Conservation (phyloP, 768 basidiomycete species). For the Russula olivacea region DNA sequence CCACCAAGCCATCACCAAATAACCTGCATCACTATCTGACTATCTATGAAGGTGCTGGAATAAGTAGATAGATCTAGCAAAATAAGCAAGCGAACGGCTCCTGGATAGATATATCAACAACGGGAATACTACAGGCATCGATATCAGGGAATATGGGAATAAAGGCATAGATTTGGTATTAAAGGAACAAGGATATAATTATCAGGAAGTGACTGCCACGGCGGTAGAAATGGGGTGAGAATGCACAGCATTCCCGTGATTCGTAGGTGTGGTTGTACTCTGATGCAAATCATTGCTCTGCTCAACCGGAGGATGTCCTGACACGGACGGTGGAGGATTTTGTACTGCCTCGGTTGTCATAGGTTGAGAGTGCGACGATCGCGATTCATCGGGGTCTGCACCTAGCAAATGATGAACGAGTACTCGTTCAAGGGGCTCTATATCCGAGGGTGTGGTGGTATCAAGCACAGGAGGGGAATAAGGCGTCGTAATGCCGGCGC, state of each 20-base stretch:
- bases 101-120: neutral
- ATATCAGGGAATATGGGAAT: neutral
- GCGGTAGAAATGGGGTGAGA: conserved; percentile 4
- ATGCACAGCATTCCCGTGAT: conserved; percentile 7
- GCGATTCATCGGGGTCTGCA: conserved; percentile 7
- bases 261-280: neutral
- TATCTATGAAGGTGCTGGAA: neutral
- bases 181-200: conserved; percentile 1
- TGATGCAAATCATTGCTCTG: neutral
- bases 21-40: neutral
- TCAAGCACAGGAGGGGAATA: conserved; percentile 32
- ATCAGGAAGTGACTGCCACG: conserved; percentile 14
- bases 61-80: conserved; percentile 21
- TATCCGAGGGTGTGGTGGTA: conserved; percentile 3
- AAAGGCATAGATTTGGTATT: conserved; percentile 8
- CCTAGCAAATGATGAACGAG: conserved; percentile 18
- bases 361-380: neutral
- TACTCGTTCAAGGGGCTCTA: conserved; percentile 12
- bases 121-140: neutral
- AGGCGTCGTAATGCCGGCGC: conserved; percentile 23
- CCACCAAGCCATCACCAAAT: neutral
- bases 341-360: neutral
- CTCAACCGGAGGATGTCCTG: neutral
- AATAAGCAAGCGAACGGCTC: conserved; percentile 4
- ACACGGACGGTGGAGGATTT: neutral